Conservation (phyloP, 1,284 basidiomycete genomes). For the Wolfiporia cocos region DNA sequence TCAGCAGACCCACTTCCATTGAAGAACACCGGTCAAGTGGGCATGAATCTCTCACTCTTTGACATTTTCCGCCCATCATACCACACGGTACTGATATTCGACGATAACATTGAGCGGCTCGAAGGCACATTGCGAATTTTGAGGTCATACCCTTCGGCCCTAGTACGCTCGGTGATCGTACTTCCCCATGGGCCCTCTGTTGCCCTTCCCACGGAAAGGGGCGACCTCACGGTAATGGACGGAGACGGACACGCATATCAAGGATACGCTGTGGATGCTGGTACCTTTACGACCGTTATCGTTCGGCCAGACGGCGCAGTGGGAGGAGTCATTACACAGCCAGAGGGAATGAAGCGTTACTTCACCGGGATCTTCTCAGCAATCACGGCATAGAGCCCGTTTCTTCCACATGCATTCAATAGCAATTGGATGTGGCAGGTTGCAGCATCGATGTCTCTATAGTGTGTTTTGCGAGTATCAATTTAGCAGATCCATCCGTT, state of each 20-base stretch:
- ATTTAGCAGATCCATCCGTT: too few species aligned
- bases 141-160: neutral
- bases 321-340: constrained; percentile 27
- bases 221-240: constrained; percentile 11
- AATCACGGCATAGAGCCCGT: neutral
- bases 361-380: constrained; percentile 13
- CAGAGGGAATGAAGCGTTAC: constrained; percentile 25
- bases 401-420: too few species aligned
- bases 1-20: constrained; percentile 3
- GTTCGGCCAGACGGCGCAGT: constrained; percentile 34
- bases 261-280: constrained; percentile 13
- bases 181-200: constrained; percentile 3
- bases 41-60: constrained; percentile 9
- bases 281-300: constrained; percentile 14
- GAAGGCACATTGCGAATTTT: constrained; percentile 1
- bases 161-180: constrained; percentile 8
- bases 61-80: constrained; percentile 12
- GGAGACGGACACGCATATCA: constrained; percentile 16
- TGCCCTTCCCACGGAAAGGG: constrained; percentile 13
- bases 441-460: too few species aligned
- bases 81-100: constrained; percentile 19
- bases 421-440: too few species aligned
- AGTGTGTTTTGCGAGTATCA: too few species aligned
- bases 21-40: neutral
- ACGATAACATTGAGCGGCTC: neutral